Evolutionary conservation across 306 rosid species (phyloP), one percentile per base, ranked within the genome.

Genomic region (Acacia crassicarpa): DNA sequence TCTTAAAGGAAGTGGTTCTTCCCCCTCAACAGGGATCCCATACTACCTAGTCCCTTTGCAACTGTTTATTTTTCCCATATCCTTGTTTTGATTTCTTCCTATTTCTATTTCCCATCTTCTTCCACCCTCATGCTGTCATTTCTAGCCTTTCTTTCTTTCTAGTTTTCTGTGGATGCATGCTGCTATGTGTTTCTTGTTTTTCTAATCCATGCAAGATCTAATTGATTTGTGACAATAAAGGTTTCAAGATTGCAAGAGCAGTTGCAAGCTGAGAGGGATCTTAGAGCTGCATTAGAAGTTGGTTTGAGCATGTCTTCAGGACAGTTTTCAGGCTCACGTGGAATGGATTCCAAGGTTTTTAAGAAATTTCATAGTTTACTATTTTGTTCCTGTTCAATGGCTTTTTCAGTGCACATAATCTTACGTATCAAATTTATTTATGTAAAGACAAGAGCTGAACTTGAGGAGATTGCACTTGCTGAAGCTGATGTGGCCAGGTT

Each of bases 221-320:
- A 84, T 80, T 73, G 79, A 13, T 72, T 20, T 80, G 81, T 89
- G 61, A 77, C 78, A 69, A 4, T 77, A 63, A 68, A 95, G 99
- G 99, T 96, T 84, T 96, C 97, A 69, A 93, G 99, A 83, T 90
- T 96, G 87, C 99, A 96, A 92, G 99, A 96, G 91, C 99, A 96
- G 86, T 91, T 96, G 86, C 99, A 96, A 92, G 98, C 99, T 80
- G 99, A 96, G 89, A 91, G 99, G 86, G 99, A 96, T 90, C 97
- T 96, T 87, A 91, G 99, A 89, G 99, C 99, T 79, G 99, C 99
- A 70, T 83, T 96, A 83, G 99, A 96, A 83, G 97, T 93, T 56
- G 99, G 99, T 72, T 89, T 96, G 87, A 96, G 99, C 83, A 92
- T 96, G 97, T 91, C 99, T 74, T 89, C 97, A 13, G 99, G 99